These are phyloP conservation scores for Yamadazyma sp. DNA, from an alignment of 1,139 yeast genomes.

Conservation along the genomic window DNA sequence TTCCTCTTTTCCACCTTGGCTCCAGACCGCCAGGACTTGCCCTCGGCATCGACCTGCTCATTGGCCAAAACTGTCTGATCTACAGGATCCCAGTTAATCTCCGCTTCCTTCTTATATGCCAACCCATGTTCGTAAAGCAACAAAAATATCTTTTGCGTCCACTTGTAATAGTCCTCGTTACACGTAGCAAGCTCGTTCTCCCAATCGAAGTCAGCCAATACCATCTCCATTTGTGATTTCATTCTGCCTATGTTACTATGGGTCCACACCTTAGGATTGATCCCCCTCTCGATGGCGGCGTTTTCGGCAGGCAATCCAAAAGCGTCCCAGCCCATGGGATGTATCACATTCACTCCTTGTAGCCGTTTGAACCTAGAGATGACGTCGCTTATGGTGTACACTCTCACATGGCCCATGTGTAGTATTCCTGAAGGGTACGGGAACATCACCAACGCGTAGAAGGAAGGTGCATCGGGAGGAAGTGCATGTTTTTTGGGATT, in stretches of 20 bases:
- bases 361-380: constrained; percentile 75
- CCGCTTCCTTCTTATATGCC: constrained; percentile 83
- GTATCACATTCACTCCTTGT: constrained; percentile 75
- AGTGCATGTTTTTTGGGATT: constrained; percentile 43
- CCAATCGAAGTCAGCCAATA: constrained; percentile 94
- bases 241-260: constrained; percentile 69
- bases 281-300: constrained; percentile 87
- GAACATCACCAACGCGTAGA: constrained; percentile 82
- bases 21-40: constrained; percentile 95
- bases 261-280: constrained; percentile 86
- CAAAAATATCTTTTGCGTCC: constrained; percentile 86
- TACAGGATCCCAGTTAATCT: constrained; percentile 96
- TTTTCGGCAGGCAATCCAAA: constrained; percentile 98
- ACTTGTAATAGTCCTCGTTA: constrained; percentile 81
- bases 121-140: constrained; percentile 70
- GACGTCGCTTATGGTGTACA: constrained; percentile 86
- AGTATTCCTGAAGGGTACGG: constrained; percentile 94
- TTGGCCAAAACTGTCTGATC: constrained; percentile 93
- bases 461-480: constrained; percentile 34
- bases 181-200: constrained; percentile 88
- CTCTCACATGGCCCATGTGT: constrained; percentile 93
- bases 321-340: constrained; percentile 99
- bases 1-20: constrained; percentile 82
- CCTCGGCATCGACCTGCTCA: constrained; percentile 91
- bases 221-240: constrained; percentile 76